Evolutionary conservation across 257 asterid genomes (phyloP), one percentile per base, ranked within the genome.

Genomic region (Lithospermum erythrorhizon): DNA sequence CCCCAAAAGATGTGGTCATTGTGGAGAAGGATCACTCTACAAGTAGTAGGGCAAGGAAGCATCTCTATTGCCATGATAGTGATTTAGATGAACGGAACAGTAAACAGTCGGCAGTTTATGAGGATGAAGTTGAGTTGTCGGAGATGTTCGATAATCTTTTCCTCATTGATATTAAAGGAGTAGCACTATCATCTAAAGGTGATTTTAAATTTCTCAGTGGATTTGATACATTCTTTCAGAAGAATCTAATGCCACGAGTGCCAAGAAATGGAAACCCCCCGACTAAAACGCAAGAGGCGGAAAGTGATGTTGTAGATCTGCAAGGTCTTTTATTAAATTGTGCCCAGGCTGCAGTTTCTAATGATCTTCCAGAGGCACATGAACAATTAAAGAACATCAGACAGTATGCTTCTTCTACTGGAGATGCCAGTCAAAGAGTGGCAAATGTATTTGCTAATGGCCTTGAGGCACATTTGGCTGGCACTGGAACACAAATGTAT

Each of bases 1-100:
- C 76, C 61, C 59, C 74, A 5, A 57, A 74, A 45, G 53, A 65
- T 55, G 75, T n/a, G 35, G 68, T 81, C 78, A 82, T 80, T 78
- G 73, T 65, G 2, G 32, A 27, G 32, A 27, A 27, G 32, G 32
- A 27, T 27, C 32, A 27, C 32, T 27, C 32, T 27, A 27, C 32
- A 53, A 20, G 32, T 63, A 53, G 0, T 63, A 41, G 49, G 49
- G 49, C 3, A 41, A 41, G 49, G 49, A 41, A 41, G 49, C 49
- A 41, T 41, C 49, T 41, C 49, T 18, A 41, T 41, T 5, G 15
- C 5, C 17, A 41, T 13, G 49, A 41, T 41, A 41, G 49, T 41
- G 49, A 41, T 41, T 41, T 41, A 11, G 49, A 41, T 18, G 14
- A 3, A 2, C 3, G 49, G 49, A 41, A 18, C 15, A 41, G 17